These are phyloP conservation scores for Tephrocybe rancida DNA, from an alignment of 768 basidiomycete species.

Conservation along the genomic window DNA sequence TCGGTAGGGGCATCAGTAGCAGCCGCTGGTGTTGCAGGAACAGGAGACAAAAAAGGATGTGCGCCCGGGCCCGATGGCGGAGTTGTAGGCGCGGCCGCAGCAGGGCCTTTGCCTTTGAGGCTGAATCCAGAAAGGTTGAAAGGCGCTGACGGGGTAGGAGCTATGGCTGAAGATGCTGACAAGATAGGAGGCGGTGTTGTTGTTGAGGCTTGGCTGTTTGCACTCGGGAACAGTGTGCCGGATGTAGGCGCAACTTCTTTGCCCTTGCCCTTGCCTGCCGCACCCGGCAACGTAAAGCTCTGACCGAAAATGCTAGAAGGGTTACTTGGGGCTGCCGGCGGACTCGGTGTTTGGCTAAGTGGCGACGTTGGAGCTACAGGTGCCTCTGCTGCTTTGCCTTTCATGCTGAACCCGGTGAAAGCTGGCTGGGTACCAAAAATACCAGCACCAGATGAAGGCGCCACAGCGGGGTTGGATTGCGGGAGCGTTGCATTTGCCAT, in stretches of 20 bases:
- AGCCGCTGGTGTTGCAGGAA: neutral
- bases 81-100: slow-evolving; percentile 5
- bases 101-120: slow-evolving; percentile 4
- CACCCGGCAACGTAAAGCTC: slow-evolving; percentile 2
- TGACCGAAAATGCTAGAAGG: slow-evolving; percentile 11
- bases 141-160: slow-evolving; percentile 13
- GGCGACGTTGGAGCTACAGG: neutral
- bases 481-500: neutral
- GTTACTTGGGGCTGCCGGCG: neutral
- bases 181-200: neutral
- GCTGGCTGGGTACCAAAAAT: slow-evolving; percentile 1
- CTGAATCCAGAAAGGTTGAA: slow-evolving; percentile 18
- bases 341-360: neutral
- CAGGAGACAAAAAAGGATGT: neutral
- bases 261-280: slow-evolving; percentile 2
- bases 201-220: neutral
- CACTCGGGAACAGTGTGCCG: neutral
- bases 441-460: slow-evolving; percentile 1
- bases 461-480: neutral
- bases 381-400: slow-evolving; percentile 4
- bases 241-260: neutral
- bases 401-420: slow-evolving; percentile 1
- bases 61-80: neutral
- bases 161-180: slow-evolving; percentile 1
- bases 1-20: slow-evolving; percentile 36